Evolutionary conservation across 805 yeast species (phyloP), one percentile per base, ranked within the genome.

Genomic region (Candida wancherniae): DNA sequence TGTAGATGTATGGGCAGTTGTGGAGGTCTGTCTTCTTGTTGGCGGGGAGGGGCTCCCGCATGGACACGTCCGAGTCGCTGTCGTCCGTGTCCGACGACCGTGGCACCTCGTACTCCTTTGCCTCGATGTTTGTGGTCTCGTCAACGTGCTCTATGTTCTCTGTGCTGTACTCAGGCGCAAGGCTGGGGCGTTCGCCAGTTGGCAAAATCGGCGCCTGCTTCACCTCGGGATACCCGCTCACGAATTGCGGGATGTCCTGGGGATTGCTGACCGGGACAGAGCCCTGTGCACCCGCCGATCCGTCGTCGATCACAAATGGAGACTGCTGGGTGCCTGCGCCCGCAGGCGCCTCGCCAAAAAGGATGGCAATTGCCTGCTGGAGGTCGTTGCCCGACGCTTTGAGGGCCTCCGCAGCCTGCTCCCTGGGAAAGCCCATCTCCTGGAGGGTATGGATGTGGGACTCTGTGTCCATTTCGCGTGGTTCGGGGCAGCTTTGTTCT

Each of bases 231-330:
- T 29, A 35, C 24, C 30, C 37, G 9, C 38, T 35, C 22, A 39
- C 34, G 9, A 57, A 42, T 14, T 51, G 46, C n/a, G 66, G 66
- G 8, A 60, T 49, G 14, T 57, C 60, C 10, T 47, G 39, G 3
- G 65, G 57, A 31, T 60, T 60, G 16, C 36, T 37, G 6, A 60
- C 39, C 3, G 35, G 35, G 9, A 58, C 56, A 3, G 62, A 51
- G 30, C 13, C 15, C 20, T 19, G 19, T n/a, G 26, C 16, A 2
- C 16, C n/a, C 9, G n/a, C 8, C 20, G 16, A 24, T 4, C 9
- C 20, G 8, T 22, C 25, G n/a, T 32, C 36, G 24, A 36, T 36
- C n/a, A 12, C 28, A 15, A 21, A 24, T 5, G 39, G 38, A 23
- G 29, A 22, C 29, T 20, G 33, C 26, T 41, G 38, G 11, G 45